Base-by-base conservation (phyloP, 108 stramenopile species). In the Nannochloropsis gaditana region DNA sequence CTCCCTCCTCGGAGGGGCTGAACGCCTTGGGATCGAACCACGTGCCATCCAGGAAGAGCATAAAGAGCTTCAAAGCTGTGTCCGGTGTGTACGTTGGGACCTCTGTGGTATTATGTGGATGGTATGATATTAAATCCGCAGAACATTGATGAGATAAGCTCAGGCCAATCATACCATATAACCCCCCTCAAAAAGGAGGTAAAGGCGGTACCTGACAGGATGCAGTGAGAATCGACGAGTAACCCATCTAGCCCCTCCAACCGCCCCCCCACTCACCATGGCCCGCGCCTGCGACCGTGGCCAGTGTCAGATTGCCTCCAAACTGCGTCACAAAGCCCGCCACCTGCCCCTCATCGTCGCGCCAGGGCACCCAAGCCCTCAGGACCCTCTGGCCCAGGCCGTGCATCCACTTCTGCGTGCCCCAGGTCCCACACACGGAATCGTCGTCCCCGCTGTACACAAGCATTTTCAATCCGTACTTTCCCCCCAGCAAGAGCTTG, bases 241-340 rank as follows among this genome's bases (percentile, higher is more conserved):
- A 31, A 31, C 31, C 31, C 31, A 31, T 1, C 31, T 31, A 31
- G 31, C 31, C 31, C 31, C 31, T 31, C 31, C 31, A 31, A 31
- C 31, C 31, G 31, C 31, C 31, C 31, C 31, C 31, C 31, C 19
- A 73, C 59, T 3, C n/a, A 73, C 59, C 59, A 73, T 73, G 59
- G 19, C 59, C 59, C 59, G 59, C 59, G 15, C 59, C 59, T 2
- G 59, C 59, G 6, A 73, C 59, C 59, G 59, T 73, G 19, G 59
- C 59, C 59, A 93, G 86, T 11, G 59, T 73, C n/a, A 73, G 59
- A 3, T 82, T 44, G 43, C 21, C 43, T 42, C 82, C 85, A 83
- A 92, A 93, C n/a, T 89, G 79, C n/a, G 92, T 93, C 31, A 90
- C 31, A 83, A 86, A 93, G 8, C 93, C 93, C 6, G 90, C 92